Percentiles rank a stretch among this genome's conserved stretches.
Conservation (phyloP, 352 stramenopile species). For the Phytophthora tentaculata region DNA sequence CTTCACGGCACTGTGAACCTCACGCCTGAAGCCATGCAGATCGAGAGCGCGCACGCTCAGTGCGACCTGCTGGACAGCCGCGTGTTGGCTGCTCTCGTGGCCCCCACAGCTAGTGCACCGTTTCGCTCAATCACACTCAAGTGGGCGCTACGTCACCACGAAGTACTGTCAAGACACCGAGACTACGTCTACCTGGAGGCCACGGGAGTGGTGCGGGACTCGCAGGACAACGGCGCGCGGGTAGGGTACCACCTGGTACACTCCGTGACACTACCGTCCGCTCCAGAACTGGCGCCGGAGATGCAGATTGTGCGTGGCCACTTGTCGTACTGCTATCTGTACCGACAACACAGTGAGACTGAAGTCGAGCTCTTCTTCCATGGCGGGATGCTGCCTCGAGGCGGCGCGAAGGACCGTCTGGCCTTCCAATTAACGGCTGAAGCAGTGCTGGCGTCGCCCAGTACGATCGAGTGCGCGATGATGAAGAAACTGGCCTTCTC, state of each 20-base stretch:
- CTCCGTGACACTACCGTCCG: slow-evolving; percentile 55
- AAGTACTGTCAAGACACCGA: slow-evolving; percentile 61
- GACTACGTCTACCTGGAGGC: slow-evolving; percentile 76
- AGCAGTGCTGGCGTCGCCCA: slow-evolving; percentile 47
- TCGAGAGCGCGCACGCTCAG: slow-evolving; percentile 54
- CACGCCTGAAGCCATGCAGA: slow-evolving; percentile 65
- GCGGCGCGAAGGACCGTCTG: slow-evolving; percentile 53
- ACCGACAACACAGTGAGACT: slow-evolving; percentile 42
- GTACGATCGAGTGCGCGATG: slow-evolving; percentile 56
- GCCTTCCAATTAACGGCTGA: slow-evolving; percentile 56
- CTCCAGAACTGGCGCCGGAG: slow-evolving; percentile 64
- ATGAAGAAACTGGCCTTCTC: slow-evolving; percentile 80
- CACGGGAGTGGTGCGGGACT: slow-evolving; percentile 55
- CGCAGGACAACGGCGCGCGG: slow-evolving; percentile 42
- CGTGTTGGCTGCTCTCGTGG: slow-evolving; percentile 56
- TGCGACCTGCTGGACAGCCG: slow-evolving; percentile 61
- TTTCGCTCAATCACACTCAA: slow-evolving; percentile 72
- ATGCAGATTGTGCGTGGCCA: slow-evolving; percentile 70
- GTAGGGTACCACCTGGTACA: slow-evolving; percentile 70
- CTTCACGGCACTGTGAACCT: slow-evolving; percentile 63
- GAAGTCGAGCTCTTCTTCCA: slow-evolving; percentile 66
- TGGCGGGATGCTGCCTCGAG: slow-evolving; percentile 53
- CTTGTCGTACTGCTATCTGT: slow-evolving; percentile 61
- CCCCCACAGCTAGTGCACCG: slow-evolving; percentile 48
- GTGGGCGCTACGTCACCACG: slow-evolving; percentile 63